Evolutionary conservation across 2,329 filamentous ascomycete genomes (phyloP).

Genomic region (Fusarium nematophilum): DNA sequence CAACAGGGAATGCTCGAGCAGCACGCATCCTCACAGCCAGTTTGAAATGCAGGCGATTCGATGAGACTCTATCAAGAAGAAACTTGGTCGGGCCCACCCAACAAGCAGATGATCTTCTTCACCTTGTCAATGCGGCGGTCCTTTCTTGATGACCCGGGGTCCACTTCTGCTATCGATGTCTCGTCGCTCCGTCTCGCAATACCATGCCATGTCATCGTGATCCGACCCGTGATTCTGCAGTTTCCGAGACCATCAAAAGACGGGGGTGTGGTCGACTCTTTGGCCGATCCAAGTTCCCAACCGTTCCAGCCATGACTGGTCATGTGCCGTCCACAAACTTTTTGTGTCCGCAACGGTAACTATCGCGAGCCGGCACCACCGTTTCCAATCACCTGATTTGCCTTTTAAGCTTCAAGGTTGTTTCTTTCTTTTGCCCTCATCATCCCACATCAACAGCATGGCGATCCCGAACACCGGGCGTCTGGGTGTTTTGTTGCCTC

Average conservation of each 20-base stretch:
- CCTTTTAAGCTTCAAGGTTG: conserved; percentile 3
- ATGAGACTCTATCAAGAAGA: conserved; percentile 34
- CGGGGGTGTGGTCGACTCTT: conserved; percentile 20
- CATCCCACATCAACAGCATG: conserved; percentile 17
- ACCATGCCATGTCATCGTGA: conserved; percentile 28
- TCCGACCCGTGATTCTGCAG: conserved; percentile 38
- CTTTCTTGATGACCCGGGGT: conserved; percentile 5
- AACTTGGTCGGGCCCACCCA: conserved; percentile 34
- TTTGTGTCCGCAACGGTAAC: conserved; percentile 25
- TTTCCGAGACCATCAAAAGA: conserved; percentile 11
- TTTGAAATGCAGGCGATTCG: too few relatives aligned
- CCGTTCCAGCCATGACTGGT: conserved; percentile 19
- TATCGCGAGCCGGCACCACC: conserved; percentile 19
- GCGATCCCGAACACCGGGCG: conserved; percentile 18
- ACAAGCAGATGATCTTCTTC: conserved; percentile 31
- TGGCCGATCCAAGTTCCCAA: conserved; percentile 16
- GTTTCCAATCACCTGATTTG: conserved; percentile 37
- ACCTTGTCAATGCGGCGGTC: conserved; percentile 25
- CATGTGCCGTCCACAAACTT: conserved; percentile 34
- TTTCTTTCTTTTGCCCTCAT: conserved; percentile 12
- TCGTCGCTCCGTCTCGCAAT: conserved; percentile 22
- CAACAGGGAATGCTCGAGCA: too few relatives aligned
- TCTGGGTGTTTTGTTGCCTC: neutral
- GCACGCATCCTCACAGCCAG: too few relatives aligned
- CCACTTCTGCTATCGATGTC: conserved; percentile 12